Conservation (phyloP, 2,329 filamentous ascomycete genomes). For the Capronia americana region DNA sequence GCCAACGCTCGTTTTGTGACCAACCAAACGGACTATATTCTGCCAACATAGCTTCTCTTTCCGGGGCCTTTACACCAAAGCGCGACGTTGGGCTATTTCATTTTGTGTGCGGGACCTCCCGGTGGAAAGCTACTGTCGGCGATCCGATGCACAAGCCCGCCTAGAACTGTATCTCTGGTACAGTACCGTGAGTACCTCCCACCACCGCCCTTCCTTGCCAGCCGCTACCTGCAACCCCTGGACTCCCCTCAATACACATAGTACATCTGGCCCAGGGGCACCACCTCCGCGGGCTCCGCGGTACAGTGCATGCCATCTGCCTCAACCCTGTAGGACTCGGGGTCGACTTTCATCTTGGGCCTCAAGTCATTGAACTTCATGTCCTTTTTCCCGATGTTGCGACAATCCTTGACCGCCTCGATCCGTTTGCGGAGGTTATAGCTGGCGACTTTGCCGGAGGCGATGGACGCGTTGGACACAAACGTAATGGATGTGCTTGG, state of each 20-base stretch:
- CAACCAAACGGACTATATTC: not conserved
- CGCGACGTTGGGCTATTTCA: not conserved
- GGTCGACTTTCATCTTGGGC: slow-evolving; percentile 89
- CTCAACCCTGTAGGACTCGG: slow-evolving; percentile 85
- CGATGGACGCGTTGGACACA: slow-evolving; percentile 75
- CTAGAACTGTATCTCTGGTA: not conserved
- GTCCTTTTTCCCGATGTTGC: slow-evolving; percentile 77
- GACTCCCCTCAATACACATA: slow-evolving; percentile 69
- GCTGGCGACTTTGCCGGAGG: slow-evolving; percentile 67
- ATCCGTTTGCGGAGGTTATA: slow-evolving; percentile 82
- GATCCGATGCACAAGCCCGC: not conserved
- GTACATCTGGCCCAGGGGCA: slow-evolving; percentile 79
- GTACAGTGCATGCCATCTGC: slow-evolving; percentile 78
- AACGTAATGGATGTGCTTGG: slow-evolving; percentile 79
- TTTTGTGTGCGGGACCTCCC: not conserved
- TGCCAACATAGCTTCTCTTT: not conserved
- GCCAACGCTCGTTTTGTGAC: not conserved
- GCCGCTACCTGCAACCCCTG: not conserved
- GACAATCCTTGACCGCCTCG: slow-evolving; percentile 78
- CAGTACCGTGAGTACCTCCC: too few species aligned
- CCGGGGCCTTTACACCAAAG: not conserved
- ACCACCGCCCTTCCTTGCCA: not conserved
- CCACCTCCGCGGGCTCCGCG: slow-evolving; percentile 71
- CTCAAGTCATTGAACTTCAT: slow-evolving; percentile 88
- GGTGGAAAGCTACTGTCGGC: not conserved